Evolutionary conservation across 139 green algal species (phyloP), one percentile per base, ranked within the genome.

Genomic region (Tetradesmus obliquus): DNA sequence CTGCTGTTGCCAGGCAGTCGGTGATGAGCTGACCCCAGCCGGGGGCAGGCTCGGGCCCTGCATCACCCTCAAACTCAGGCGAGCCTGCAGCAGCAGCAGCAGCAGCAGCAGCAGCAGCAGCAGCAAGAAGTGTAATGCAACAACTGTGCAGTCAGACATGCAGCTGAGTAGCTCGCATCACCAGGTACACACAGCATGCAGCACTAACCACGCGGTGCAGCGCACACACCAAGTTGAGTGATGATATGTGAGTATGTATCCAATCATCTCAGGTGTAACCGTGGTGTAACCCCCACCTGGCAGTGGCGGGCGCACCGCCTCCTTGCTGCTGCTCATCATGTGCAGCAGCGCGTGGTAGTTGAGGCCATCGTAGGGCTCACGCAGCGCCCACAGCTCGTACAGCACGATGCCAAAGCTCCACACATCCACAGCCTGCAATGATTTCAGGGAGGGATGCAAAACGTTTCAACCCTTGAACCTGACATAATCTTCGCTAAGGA

Each of bases 271-370:
- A n/a, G n/a, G n/a, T n/a, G n/a, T n/a, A n/a, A n/a, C n/a, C n/a
- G n/a, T n/a, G n/a, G n/a, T n/a, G n/a, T n/a, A n/a, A n/a, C n/a
- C n/a, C n/a, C 15, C 81, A 94, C 94, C 95, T 15, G 96, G 96
- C 79, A 98, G 87, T 12, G 94, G 66, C 5, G 96, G 96, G 9
- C 95, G 90, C 58, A 98, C 57, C 10, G 89, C 92, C 3, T 93
- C 85, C 2, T 76, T 87, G 76, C 86, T 93, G 71, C 90, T 94
- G 79, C 94, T 95, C 82, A 98, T 95, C 79, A 96, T 93, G 91
- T 97, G 95, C 93, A 98, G 92, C 72, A 98, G 94, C 9, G 96
- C 96, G 72, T 97, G 96, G 92, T 98, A 98, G 91, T 97, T 98
- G 82, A 97, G 91, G 66, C 95, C 89, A 20, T 97, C 93, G 60